Evolutionary conservation across 148 eudicot species (phyloP).

Genomic region (Beta vulgaris): DNA sequence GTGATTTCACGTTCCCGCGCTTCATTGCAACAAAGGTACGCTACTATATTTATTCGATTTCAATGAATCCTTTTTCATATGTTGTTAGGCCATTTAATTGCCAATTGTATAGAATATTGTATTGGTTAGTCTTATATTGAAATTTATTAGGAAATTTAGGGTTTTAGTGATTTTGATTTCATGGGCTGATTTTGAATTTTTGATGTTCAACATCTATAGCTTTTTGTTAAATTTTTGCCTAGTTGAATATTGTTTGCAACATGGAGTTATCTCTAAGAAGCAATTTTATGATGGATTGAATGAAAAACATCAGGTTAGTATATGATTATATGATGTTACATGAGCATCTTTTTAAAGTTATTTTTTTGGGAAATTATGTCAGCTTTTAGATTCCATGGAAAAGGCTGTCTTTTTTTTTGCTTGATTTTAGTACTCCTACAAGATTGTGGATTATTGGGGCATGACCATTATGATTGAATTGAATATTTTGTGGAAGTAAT

Average conservation of each 20-base stretch:
- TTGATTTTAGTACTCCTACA: not conserved
- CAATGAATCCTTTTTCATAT: no score
- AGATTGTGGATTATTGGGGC: not conserved
- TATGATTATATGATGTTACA: not conserved
- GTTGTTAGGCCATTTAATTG: not conserved
- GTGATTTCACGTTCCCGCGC: not conserved
- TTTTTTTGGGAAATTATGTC: not conserved
- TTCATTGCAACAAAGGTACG: constrained; percentile 14
- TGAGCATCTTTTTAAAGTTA: not conserved
- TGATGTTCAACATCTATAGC: not conserved
- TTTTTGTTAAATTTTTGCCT: not conserved
- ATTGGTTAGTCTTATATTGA: no score
- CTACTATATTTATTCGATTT: no score
- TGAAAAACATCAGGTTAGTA: not conserved
- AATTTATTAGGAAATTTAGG: no score
- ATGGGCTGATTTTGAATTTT: no score
- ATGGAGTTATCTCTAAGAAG: not conserved
- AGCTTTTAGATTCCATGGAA: not conserved
- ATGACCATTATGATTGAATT: not conserved
- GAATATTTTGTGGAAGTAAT: not conserved
- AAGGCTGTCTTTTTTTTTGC: not conserved
- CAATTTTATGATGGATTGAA: not conserved
- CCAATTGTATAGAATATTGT: no score
- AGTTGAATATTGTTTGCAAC: not conserved
- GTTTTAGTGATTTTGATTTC: no score